These are phyloP conservation scores for Sporothrix euskadiensis DNA, from an alignment of 2,329 filamentous ascomycete species.

Conservation along the genomic window DNA sequence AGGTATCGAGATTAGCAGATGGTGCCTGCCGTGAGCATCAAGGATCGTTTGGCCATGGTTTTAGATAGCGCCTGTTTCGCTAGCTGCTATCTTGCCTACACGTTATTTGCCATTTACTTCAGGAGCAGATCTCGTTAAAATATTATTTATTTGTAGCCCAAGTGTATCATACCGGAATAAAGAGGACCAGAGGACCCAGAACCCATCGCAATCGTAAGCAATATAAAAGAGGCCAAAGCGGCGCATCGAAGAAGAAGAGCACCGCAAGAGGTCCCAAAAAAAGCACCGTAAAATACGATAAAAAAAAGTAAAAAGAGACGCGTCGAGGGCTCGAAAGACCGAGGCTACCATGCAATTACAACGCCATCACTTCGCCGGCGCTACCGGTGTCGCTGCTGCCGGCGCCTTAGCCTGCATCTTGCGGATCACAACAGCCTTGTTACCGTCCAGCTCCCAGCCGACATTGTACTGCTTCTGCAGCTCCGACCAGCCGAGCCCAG, in stretches of 20 bases:
- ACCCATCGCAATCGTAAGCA: not conserved
- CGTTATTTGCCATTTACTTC: too few relatives aligned
- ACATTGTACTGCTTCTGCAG: constrained; percentile 69
- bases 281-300: not conserved
- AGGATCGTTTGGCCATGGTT: too few relatives aligned
- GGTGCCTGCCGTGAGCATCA: too few relatives aligned
- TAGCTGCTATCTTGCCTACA: too few relatives aligned
- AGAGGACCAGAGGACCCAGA: too few relatives aligned
- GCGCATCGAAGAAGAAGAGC: not conserved
- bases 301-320: not conserved
- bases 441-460: constrained; percentile 78
- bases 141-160: not conserved
- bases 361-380: not conserved
- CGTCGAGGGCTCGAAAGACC: too few relatives aligned
- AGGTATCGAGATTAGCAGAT: too few relatives aligned
- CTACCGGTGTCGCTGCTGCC: not conserved
- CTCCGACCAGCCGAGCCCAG: constrained; percentile 70
- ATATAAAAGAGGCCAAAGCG: not conserved
- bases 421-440: constrained; percentile 73
- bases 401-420: constrained; percentile 46
- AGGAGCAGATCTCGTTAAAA: not conserved
- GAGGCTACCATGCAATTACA: not conserved
- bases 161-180: not conserved
- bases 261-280: not conserved
- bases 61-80: too few relatives aligned